Evolutionary conservation across 306 rosid species (phyloP).

Genomic region (Alnus rubra): DNA sequence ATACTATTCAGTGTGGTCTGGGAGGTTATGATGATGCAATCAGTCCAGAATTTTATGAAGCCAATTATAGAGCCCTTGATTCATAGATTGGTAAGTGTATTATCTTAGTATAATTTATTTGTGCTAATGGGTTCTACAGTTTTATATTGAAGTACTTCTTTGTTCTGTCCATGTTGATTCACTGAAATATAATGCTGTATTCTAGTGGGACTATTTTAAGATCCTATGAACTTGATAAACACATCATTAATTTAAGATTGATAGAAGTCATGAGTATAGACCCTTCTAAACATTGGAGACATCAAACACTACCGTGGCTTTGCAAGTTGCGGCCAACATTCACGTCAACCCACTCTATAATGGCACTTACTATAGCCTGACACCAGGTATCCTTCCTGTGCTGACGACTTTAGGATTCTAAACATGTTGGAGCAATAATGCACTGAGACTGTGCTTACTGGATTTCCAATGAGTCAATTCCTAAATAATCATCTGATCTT

Average conservation of each 20-base stretch:
- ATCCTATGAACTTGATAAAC: slow-evolving; percentile 18
- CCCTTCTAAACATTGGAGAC: slow-evolving; percentile 6
- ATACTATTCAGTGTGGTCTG: slow-evolving; percentile 39
- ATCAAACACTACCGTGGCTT: slow-evolving; percentile 20
- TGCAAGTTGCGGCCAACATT: slow-evolving; percentile 29
- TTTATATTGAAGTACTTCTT: neutral
- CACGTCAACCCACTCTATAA: slow-evolving; percentile 18
- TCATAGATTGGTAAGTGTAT: slow-evolving; percentile 52
- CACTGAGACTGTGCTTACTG: neutral
- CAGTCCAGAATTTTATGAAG: slow-evolving; percentile 45
- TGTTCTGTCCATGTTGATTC: neutral
- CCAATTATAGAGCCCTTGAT: slow-evolving; percentile 47
- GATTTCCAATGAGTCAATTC: neutral
- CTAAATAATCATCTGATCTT: neutral
- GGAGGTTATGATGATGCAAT: slow-evolving; percentile 39
- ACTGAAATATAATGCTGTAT: neutral
- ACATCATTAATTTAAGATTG: slow-evolving; percentile 2
- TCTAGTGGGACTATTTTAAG: neutral
- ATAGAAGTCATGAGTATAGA: slow-evolving; percentile 1
- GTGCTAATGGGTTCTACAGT: neutral
- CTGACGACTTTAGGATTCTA: neutral
- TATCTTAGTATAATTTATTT: neutral
- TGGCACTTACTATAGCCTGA: slow-evolving; percentile 24
- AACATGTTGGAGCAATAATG: neutral
- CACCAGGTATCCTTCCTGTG: slow-evolving; percentile 13